Evolutionary conservation across 345 rosid species (phyloP).

Genomic region (Mangifera indica): DNA sequence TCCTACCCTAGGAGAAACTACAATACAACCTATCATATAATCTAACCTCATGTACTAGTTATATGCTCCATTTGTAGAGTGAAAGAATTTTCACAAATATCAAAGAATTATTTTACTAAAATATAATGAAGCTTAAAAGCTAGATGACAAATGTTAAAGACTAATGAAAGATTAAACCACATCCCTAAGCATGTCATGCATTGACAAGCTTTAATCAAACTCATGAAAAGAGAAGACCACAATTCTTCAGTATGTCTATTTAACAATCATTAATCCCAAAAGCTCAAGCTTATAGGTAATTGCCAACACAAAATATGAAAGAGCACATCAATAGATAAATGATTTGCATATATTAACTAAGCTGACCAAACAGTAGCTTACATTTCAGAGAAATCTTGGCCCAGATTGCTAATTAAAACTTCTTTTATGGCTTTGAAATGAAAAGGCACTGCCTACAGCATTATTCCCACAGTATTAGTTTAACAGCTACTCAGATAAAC

Average conservation of each 20-base stretch:
- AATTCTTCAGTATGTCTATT: not conserved
- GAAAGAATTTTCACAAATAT: too few species aligned
- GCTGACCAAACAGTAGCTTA: slow-evolving; percentile 35
- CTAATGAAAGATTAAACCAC: not conserved
- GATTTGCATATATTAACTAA: not conserved
- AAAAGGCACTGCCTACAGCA: slow-evolving; percentile 70
- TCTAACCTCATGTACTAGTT: too few species aligned
- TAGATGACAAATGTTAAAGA: not conserved
- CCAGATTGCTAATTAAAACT: slow-evolving; percentile 53
- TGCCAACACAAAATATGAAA: not conserved
- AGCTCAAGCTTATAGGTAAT: not conserved
- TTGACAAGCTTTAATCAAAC: not conserved
- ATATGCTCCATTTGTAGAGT: too few species aligned
- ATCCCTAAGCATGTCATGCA: not conserved
- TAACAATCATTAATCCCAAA: too few species aligned
- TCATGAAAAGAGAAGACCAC: not conserved
- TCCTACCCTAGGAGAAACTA: not conserved
- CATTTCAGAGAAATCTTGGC: slow-evolving; percentile 55
- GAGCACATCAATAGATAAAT: not conserved
- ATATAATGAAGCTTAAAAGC: not conserved
- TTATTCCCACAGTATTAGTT: slow-evolving; percentile 15
- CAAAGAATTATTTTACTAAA: not conserved
- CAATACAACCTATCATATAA: not conserved
- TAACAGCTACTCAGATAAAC: slow-evolving; percentile 14
- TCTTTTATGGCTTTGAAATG: slow-evolving; percentile 59